Evolutionary conservation across 768 basidiomycete genomes (phyloP).

Genomic region (Boletus speciosus): DNA sequence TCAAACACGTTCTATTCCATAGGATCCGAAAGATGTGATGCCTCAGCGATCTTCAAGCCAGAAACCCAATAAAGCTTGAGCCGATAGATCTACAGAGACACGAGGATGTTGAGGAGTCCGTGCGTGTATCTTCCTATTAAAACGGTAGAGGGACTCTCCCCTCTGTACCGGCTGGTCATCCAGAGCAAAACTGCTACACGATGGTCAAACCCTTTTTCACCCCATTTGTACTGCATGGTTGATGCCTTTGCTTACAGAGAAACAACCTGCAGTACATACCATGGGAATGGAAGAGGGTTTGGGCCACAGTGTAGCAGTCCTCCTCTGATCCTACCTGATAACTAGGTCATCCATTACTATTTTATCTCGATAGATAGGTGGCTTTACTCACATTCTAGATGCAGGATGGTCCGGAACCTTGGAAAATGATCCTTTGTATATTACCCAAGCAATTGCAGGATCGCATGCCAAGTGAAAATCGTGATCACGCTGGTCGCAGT

Average conservation of each 20-base stretch:
- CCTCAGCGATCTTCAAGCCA: neutral
- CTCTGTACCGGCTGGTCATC: constrained; percentile 1
- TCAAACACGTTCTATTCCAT: neutral
- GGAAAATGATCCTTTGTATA: neutral
- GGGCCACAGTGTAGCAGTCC: constrained; percentile 22
- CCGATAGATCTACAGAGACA: constrained; percentile 7
- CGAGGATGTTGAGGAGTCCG: neutral
- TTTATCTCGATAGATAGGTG: neutral
- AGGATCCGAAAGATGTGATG: neutral
- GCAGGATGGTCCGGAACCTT: neutral
- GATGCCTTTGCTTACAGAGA: constrained; percentile 30
- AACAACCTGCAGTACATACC: constrained; percentile 37
- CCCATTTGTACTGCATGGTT: constrained; percentile 28
- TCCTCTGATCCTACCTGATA: neutral
- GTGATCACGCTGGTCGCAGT: neutral
- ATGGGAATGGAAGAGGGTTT: constrained; percentile 48
- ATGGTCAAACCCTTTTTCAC: constrained; percentile 27
- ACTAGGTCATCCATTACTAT: neutral
- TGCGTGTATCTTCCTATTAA: constrained; percentile 6
- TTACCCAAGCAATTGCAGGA: neutral
- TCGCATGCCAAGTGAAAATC: neutral
- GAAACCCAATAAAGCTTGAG: neutral
- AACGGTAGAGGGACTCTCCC: neutral
- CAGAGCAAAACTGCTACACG: constrained; percentile 20
- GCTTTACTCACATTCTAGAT: constrained; percentile 1